phyloP scores from a whole-genome alignment of 2,329 filamentous ascomycete genomes.

The Trichoderma sp. region DNA sequence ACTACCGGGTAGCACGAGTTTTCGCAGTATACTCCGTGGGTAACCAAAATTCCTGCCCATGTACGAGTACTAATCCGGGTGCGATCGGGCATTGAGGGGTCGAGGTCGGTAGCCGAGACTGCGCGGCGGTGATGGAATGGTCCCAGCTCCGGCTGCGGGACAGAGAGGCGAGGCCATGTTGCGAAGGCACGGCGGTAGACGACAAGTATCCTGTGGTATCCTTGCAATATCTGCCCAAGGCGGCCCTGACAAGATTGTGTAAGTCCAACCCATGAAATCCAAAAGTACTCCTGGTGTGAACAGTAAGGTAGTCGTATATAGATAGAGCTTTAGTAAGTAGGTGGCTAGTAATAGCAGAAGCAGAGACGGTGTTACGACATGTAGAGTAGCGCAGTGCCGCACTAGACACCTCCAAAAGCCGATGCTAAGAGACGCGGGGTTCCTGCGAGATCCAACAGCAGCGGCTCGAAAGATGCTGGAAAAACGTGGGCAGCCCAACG shows the following conservation, averaged over 20 bases:
- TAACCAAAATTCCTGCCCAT: not conserved
- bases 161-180: not conserved
- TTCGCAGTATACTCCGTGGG: not conserved
- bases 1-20: not conserved
- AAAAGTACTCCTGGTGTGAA: not conserved
- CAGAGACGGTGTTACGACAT: not conserved
- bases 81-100: constrained; percentile 13
- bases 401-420: not conserved
- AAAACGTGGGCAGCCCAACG: not conserved
- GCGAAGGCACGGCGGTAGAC: not conserved
- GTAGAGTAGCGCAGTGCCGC: not conserved
- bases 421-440: not conserved
- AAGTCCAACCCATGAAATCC: not conserved
- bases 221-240: not conserved
- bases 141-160: not conserved
- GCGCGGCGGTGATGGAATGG: not conserved
- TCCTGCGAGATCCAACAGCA: not conserved
- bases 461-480: not conserved
- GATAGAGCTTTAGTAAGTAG: not conserved
- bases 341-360: not conserved
- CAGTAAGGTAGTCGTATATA: not conserved
- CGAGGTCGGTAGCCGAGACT: constrained; percentile 5
- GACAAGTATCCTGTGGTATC: not conserved
- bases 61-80: not conserved
- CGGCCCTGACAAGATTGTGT: not conserved